phyloP scores from a whole-genome alignment of 345 rosid genomes.

The Eucalyptus polyanthemos region DNA sequence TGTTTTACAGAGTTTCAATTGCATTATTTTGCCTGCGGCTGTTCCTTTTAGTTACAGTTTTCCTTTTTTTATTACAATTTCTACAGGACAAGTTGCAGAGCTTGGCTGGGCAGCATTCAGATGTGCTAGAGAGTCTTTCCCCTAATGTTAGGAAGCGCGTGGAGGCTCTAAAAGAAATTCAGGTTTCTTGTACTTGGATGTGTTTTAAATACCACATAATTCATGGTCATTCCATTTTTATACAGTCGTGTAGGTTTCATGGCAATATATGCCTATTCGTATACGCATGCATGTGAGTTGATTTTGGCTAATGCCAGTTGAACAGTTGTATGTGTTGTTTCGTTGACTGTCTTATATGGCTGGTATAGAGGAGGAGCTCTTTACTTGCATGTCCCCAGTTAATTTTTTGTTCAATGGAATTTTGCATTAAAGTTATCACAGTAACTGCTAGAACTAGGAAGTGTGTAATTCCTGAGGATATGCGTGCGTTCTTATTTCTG shows the following conservation, averaged over 20 bases:
- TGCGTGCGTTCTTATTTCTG: background rate
- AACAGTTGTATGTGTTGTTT: background rate
- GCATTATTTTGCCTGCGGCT: background rate
- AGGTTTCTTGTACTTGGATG: slow-evolving; percentile 18
- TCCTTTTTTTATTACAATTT: background rate
- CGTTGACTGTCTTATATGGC: background rate
- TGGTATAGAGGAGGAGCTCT: background rate
- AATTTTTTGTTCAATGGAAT: background rate
- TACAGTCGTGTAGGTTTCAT: background rate
- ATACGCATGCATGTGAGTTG: background rate
- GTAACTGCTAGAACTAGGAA: background rate
- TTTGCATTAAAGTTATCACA: background rate
- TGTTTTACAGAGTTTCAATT: background rate
- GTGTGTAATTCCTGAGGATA: background rate
- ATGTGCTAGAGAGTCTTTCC: slow-evolving; percentile 51
- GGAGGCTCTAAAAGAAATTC: slow-evolving; percentile 81
- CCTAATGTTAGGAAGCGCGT: slow-evolving; percentile 79
- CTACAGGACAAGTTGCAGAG: slow-evolving; percentile 67
- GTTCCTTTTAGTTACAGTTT: background rate
- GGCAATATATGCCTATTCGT: background rate
- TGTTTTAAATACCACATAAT: background rate
- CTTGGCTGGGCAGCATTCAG: slow-evolving; percentile 74
- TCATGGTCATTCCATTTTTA: background rate
- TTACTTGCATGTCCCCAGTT: background rate
- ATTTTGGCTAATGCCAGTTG: background rate